Percentiles rank a stretch among this genome's conserved stretches.
Conservation (phyloP, 106 monocot genomes). For the Platanthera zijinensis region DNA sequence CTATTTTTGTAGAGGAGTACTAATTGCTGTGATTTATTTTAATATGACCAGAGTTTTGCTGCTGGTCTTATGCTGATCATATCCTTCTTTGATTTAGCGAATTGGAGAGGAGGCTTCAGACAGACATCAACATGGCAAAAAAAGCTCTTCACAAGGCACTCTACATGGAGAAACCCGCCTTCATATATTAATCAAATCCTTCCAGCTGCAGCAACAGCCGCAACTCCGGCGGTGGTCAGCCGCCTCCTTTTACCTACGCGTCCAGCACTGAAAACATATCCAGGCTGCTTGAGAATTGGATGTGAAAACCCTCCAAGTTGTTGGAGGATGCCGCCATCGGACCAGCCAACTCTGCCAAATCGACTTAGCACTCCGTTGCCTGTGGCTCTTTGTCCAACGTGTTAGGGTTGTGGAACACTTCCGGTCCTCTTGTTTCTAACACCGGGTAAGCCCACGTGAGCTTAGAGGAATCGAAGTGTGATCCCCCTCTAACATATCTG, state of each 20-base stretch:
- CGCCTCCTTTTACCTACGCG: slow-evolving; percentile 8
- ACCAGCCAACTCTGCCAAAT: neutral
- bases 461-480: no score
- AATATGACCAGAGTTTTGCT: no score
- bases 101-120: slow-evolving; percentile 24
- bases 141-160: slow-evolving; percentile 22
- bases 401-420: no score
- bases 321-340: neutral
- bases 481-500: no score
- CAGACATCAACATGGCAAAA: slow-evolving; percentile 22
- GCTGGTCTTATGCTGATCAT: no score
- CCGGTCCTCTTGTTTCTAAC: no score
- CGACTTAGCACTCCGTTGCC: neutral
- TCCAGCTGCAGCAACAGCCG: neutral
- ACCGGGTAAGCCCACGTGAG: no score
- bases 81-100: no score
- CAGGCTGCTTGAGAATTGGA: slow-evolving; percentile 22
- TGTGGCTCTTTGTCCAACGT: no score
- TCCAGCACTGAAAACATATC: slow-evolving; percentile 31
- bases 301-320: neutral
- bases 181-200: neutral
- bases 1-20: no score
- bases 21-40: no score
- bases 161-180: slow-evolving; percentile 2
- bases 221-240: neutral